Evolutionary conservation across 1,284 basidiomycete species (phyloP), one percentile per base, ranked within the genome.

Genomic region (Trametes hirsuta): DNA sequence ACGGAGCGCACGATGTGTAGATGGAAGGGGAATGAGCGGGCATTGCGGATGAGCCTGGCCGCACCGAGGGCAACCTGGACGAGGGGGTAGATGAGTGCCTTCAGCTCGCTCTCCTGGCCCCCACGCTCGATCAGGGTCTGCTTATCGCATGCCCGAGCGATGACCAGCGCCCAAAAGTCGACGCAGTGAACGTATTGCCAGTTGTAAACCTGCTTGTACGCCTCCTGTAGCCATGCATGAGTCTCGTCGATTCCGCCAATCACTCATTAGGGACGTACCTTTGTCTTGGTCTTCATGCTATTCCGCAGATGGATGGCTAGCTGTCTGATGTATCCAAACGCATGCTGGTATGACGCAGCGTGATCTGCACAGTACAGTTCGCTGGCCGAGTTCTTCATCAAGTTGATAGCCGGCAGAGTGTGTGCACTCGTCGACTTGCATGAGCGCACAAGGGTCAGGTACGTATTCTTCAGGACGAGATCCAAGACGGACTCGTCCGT

Each of bases 371-470:
- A 90, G 78, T 93, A 99, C 1, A 99, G 81, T 74, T 97, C 95
- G 0, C 91, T 91, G 0, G 96, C 96, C 2, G 95, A 93, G 76
- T 99, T 98, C 77, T 99, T 99, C 94, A 98, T 97, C 44, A 99
- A 78, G 71, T 94, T 97, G 75, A 99, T 92, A 4, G 90, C 87
- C n/a, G 96, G 95, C 12, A 99, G 81, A 1, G 91, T 96, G 77
- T 97, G 90, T 2, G 87, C 81, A 53, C 84, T 93, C 4, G 95
- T 97, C 18, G 88, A 86, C 72, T 94, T 94, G 58, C 87, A 88
- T 9, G 88, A 88, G 21, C 93, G 87, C 51, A 98, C 85, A 36
- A 98, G 80, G 3, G 90, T 85, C 53, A 93, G 83, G 77, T 98
- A 98, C 15, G 88, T 89, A 63, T 90, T 91, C 91, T 95, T 96